Evolutionary conservation across 176 grass and related monocot species (phyloP), one percentile per base, ranked within the genome.

Genomic region (Coix lacrymajobi): DNA sequence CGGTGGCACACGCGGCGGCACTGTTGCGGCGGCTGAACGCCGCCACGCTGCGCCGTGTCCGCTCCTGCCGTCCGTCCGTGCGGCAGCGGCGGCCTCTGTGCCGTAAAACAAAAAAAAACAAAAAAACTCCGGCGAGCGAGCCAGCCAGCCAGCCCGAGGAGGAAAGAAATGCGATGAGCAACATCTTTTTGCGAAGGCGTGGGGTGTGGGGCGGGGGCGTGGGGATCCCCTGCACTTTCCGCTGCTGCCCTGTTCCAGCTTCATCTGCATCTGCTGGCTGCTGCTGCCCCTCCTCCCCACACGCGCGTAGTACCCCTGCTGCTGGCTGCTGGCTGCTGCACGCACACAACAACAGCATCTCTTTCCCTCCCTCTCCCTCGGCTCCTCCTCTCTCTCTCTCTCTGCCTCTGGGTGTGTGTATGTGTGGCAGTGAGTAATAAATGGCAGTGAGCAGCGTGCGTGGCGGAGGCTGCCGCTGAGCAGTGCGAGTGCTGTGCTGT

Each of bases 211-310:
- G 36, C 36, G 69, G 6, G 8, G 22, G 32, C 58, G 56, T 81
- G 69, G 70, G 77, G 83, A 87, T 87, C 79, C 80, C 88, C 74
- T 83, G 75, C 84, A 33, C 88, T 79, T 83, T 87, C 85, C 62
- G 80, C 62, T 80, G 61, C 52, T n/a, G n/a, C 2, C 61, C 79
- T 78, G 84, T 65, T 87, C 66, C 63, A 79, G 56, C 66, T 80
- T 84, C 85, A 69, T 69, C 65, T 51, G 52, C 80, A 44, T 34
- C 79, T 17, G 8, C 57, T 61, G 24, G 24, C 57, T 13, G 38
- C 39, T 40, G n/a, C 48, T 7, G n/a, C 46, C 36, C 11, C 39
- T 3, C 62, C 83, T 20, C 25, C 14, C 20, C 75, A 40, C 85
- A 73, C 80, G 54, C 89, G 49, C 78, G 41, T 0, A 33, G 40